Conservation (phyloP, 169 alveolate species). For the Cryptosporidium ubiquitum region DNA sequence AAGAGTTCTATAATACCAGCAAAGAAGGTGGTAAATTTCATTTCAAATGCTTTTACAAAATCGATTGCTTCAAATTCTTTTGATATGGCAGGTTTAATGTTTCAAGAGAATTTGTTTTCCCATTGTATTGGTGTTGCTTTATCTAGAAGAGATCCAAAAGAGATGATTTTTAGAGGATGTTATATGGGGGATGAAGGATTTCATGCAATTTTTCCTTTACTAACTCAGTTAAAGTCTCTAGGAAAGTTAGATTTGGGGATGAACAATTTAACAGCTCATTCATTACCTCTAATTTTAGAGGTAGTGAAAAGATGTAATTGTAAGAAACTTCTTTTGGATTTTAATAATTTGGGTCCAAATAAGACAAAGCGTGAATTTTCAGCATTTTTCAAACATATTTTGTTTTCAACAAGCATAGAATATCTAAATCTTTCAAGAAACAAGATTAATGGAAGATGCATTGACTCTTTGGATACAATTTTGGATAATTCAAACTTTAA, state of each 20-base stretch:
- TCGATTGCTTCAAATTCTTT: slow-evolving; percentile 2
- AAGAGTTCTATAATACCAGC: slow-evolving; percentile 20
- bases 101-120: slow-evolving; percentile 21
- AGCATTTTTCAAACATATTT: slow-evolving; percentile 22
- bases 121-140: slow-evolving; percentile 68
- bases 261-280: slow-evolving; percentile 58
- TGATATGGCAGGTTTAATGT: slow-evolving; percentile 47
- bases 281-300: slow-evolving; percentile 51
- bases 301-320: slow-evolving; percentile 31
- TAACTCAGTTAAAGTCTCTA: slow-evolving; percentile 12
- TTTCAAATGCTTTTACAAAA: slow-evolving; percentile 50
- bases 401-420: slow-evolving; percentile 38
- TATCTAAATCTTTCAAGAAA: slow-evolving; percentile 55
- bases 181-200: slow-evolving; percentile 72
- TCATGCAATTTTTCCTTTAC: slow-evolving; percentile 29
- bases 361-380: slow-evolving; percentile 61
- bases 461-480: slow-evolving; percentile 56
- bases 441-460: slow-evolving; percentile 61
- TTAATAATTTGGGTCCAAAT: slow-evolving; percentile 51
- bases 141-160: slow-evolving; percentile 57
- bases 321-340: slow-evolving; percentile 37
- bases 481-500: slow-evolving; percentile 1
- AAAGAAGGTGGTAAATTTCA: slow-evolving; percentile 28
- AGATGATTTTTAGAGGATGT: slow-evolving; percentile 61
- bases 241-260: slow-evolving; percentile 55